A percentile compares a stretch with the other conserved stretches of the same genome.
phyloP scores from a whole-genome alignment of 495 filamentous ascomycete genomes.

The Aspergillus nidulans region DNA sequence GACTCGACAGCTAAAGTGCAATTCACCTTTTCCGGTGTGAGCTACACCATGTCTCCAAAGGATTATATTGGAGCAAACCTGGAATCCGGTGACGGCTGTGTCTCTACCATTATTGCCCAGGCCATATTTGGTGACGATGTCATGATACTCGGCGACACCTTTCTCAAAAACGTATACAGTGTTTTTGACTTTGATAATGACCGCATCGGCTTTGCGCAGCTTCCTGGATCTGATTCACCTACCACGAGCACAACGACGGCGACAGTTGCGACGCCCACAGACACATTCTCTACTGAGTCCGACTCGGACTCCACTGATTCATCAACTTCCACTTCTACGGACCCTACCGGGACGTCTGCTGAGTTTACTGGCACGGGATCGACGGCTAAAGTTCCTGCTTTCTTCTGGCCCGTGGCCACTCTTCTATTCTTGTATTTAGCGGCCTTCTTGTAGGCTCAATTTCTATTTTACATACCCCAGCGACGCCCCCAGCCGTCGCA shows the following conservation, averaged over 20 bases:
- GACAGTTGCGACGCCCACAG: constrained; percentile 5
- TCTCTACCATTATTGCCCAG: constrained; percentile 57
- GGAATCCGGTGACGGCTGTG: constrained; percentile 43
- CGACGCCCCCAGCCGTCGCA: constrained; percentile 6
- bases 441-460: neutral
- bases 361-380: constrained; percentile 7
- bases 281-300: constrained; percentile 8
- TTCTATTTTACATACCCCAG: neutral
- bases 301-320: constrained; percentile 7
- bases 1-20: constrained; percentile 49
- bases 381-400: constrained; percentile 10
- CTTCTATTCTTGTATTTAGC: constrained; percentile 5
- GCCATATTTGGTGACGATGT: constrained; percentile 42
- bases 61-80: constrained; percentile 61
- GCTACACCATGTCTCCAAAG: constrained; percentile 59
- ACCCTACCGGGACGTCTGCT: neutral
- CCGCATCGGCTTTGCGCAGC: constrained; percentile 37
- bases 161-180: constrained; percentile 86
- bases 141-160: constrained; percentile 80
- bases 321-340: constrained; percentile 5
- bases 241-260: constrained; percentile 17
- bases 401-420: constrained; percentile 9
- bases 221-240: constrained; percentile 3
- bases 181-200: constrained; percentile 67
- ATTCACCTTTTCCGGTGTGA: constrained; percentile 51